These are phyloP conservation scores for Triticum dicoccoides DNA, from an alignment of 176 grass and related monocot species.

Conservation along the genomic window DNA sequence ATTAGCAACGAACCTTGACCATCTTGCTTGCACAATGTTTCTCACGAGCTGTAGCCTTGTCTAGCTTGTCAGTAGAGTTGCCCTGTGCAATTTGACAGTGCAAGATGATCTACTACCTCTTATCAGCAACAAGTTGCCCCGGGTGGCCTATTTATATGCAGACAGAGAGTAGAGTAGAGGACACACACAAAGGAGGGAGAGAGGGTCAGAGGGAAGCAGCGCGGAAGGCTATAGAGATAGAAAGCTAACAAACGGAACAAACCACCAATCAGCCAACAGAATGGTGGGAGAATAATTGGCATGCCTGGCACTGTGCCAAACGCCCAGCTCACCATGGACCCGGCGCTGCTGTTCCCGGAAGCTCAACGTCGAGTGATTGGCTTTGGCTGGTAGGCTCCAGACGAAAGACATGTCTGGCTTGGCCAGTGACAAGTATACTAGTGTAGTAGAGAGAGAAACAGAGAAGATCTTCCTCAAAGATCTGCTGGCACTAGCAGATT, in stretches of 20 bases:
- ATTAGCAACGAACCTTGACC: conserved; percentile 33
- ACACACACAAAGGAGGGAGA: background rate
- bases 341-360: conserved; percentile 11
- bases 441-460: background rate
- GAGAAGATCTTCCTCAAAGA: background rate
- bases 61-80: background rate
- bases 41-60: background rate
- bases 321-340: conserved; percentile 20
- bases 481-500: background rate
- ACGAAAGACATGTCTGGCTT: background rate
- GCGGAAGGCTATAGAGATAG: conserved; percentile 31
- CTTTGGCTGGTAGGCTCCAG: conserved; percentile 28
- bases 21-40: conserved; percentile 14
- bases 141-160: conserved; percentile 32
- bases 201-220: background rate
- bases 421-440: background rate
- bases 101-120: background rate
- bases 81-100: background rate
- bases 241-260: conserved; percentile 15
- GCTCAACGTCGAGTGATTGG: conserved; percentile 23
- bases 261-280: conserved; percentile 19
- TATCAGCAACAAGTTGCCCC: conserved; percentile 7
- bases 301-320: conserved; percentile 13
- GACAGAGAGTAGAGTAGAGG: background rate
- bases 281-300: conserved; percentile 2